These are phyloP conservation scores for Sclerotiophoma versabilis DNA, from an alignment of 2,329 filamentous ascomycete genomes.

Conservation along the genomic window DNA sequence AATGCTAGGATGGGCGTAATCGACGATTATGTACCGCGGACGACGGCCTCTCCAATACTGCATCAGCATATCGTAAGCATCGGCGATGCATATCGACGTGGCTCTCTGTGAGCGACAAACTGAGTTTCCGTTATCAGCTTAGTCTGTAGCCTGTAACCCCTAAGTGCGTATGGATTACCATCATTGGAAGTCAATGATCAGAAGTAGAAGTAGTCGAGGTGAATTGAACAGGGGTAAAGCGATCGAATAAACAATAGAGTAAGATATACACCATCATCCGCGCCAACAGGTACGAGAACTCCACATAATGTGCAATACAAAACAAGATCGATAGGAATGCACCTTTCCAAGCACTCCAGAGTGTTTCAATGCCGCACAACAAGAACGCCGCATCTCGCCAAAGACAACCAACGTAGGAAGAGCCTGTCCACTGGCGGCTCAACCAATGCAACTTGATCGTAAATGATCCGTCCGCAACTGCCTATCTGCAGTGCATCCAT, in stretches of 20 bases:
- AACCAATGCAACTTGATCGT: background rate
- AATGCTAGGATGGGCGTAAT: no score
- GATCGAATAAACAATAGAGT: slow-evolving; percentile 2
- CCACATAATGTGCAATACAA: slow-evolving; percentile 6
- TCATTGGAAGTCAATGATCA: no score
- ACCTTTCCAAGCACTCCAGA: background rate
- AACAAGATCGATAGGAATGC: background rate
- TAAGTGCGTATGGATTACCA: no score
- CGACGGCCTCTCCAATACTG: no score
- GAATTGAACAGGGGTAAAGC: no score
- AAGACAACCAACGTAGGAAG: background rate
- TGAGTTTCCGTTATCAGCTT: no score
- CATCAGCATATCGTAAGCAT: no score
- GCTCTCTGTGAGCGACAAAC: no score
- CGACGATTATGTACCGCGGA: no score
- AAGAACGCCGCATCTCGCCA: slow-evolving; percentile 1
- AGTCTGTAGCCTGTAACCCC: no score
- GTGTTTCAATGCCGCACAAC: slow-evolving; percentile 1
- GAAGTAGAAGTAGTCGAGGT: no score
- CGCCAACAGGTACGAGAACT: slow-evolving; percentile 1
- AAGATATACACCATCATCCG: background rate
- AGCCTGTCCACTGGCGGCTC: background rate
- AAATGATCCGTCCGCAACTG: background rate
- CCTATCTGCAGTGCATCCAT: background rate
- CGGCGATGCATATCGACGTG: no score